A percentile compares a stretch with the other conserved stretches of the same genome.
Evolutionary conservation across 257 asterid species (phyloP).

Genomic region (Pogostemon cablin): DNA sequence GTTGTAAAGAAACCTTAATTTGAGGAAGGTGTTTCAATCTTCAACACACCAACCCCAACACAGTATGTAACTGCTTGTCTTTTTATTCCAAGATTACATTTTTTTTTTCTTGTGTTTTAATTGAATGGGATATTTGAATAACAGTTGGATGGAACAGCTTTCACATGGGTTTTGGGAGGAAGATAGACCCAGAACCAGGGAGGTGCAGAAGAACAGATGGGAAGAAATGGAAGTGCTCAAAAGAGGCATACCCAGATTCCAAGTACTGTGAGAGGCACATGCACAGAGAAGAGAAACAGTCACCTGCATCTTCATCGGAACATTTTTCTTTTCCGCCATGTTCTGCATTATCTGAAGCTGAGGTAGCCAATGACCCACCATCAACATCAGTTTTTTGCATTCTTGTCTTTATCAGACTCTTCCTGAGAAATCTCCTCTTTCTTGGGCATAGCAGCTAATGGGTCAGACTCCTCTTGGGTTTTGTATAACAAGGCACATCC

Average conservation of each 20-base stretch:
- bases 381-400: conserved; percentile 51
- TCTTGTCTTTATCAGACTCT: conserved; percentile 57
- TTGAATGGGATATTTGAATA: background rate
- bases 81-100: too few species aligned
- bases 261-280: conserved; percentile 99
- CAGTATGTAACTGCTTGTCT: background rate
- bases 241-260: conserved; percentile 93
- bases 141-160: conserved; percentile 84
- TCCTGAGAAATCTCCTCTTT: conserved; percentile 59
- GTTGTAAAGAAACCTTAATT: too few species aligned
- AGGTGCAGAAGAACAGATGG: conserved; percentile 98
- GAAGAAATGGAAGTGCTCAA: conserved; percentile 94
- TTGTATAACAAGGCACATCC: conserved; percentile 59
- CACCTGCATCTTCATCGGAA: conserved; percentile 40
- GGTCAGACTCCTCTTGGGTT: conserved; percentile 96
- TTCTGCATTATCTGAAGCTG: conserved; percentile 48
- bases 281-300: conserved; percentile 74
- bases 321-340: conserved; percentile 47
- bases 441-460: conserved; percentile 76
- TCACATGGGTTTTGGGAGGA: conserved; percentile 83
- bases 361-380: conserved; percentile 64
- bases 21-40: too few species aligned
- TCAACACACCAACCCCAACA: conserved; percentile 67
- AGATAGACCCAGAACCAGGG: conserved; percentile 96
- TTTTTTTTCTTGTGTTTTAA: background rate